Base-by-base conservation (phyloP, 177 flowering plant species). In the Vitis hybrid region DNA sequence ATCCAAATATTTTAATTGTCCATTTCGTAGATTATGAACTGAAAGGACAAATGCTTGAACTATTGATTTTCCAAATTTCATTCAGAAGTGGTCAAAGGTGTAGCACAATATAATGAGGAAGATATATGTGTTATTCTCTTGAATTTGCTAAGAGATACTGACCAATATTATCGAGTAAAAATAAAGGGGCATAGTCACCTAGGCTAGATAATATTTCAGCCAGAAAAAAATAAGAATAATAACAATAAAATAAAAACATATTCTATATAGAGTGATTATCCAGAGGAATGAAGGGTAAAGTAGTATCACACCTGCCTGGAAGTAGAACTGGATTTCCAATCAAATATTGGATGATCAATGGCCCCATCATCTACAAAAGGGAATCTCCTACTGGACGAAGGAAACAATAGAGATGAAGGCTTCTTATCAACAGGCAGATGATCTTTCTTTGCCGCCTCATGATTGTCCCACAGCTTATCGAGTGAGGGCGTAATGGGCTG, bases 401-500 rank as follows among this genome's bases (percentile, higher is more conserved):
- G 84, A 76, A 82, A 87, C 71, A 83, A 66, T 62, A 79, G 56
- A 58, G 87, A 82, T 2, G 87, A 66, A 56, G 92, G 80, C 70
- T 83, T 94, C 66, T 74, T 86, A 45, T 93, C 94, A 63, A 64
- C 59, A 45, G 75, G 33, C 22, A 70, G 22, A 63, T 73, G 77
- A 67, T 94, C 97, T 70, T 84, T 95, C 81, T 81, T 91, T 19
- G 63, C 29, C 49, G 84, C 86, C 9, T 79, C 88, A 68, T 66
- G 78, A 58, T 78, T 87, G 81, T 88, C 85, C 94, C 91, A 89
- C 71, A 85, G 50, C 79, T 86, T 88, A 77, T 89, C 87, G 63
- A 90, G 82, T 45, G 97, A 86, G 9, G 94, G 94, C 11, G 97
- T 89, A 70, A 93, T 86, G 62, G 99, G 97, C 72, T 88, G 92